phyloP scores from a whole-genome alignment of 371 early-diverging fungal genomes.

The Lichtheimia ornata region DNA sequence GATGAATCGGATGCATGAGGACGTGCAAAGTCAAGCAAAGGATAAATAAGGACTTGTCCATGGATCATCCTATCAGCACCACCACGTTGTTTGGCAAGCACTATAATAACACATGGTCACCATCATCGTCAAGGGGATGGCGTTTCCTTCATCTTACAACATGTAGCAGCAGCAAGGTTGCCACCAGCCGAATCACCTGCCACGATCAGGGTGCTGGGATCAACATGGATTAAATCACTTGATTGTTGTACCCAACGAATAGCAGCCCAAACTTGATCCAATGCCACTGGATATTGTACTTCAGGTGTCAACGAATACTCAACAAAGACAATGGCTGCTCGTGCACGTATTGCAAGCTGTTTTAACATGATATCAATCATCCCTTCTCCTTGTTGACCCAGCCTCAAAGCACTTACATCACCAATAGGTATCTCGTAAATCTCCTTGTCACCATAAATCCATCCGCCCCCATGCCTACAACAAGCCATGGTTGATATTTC shows the following conservation, averaged over 20 bases:
- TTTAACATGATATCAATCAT: not conserved
- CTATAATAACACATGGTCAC: not conserved
- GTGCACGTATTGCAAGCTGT: slow-evolving; percentile 8
- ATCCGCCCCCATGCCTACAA: slow-evolving; percentile 25
- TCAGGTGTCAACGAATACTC: slow-evolving; percentile 14
- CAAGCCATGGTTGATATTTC: not conserved
- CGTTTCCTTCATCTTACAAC: slow-evolving; percentile 7
- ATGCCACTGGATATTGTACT: slow-evolving; percentile 15
- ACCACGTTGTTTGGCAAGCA: slow-evolving; percentile 28
- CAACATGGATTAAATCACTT: slow-evolving; percentile 7
- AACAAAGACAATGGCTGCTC: slow-evolving; percentile 14
- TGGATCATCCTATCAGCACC: slow-evolving; percentile 11
- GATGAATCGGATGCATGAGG: too few species aligned
- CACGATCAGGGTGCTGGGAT: slow-evolving; percentile 13
- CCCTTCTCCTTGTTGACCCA: not conserved
- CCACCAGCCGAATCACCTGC: slow-evolving; percentile 30
- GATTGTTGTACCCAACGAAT: slow-evolving; percentile 10
- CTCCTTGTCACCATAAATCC: slow-evolving; percentile 16
- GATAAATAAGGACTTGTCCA: slow-evolving; percentile 36
- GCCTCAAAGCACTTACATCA: slow-evolving; percentile 9
- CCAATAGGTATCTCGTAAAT: slow-evolving; percentile 5
- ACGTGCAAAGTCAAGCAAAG: slow-evolving; percentile 12
- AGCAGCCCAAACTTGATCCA: slow-evolving; percentile 12
- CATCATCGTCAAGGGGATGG: not conserved
- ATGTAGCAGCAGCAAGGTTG: slow-evolving; percentile 17